A percentile compares a stretch with the other conserved stretches of the same genome.
These are phyloP conservation scores for Boechera retrofracta DNA, from an alignment of 345 rosid genomes.

Conservation along the genomic window DNA sequence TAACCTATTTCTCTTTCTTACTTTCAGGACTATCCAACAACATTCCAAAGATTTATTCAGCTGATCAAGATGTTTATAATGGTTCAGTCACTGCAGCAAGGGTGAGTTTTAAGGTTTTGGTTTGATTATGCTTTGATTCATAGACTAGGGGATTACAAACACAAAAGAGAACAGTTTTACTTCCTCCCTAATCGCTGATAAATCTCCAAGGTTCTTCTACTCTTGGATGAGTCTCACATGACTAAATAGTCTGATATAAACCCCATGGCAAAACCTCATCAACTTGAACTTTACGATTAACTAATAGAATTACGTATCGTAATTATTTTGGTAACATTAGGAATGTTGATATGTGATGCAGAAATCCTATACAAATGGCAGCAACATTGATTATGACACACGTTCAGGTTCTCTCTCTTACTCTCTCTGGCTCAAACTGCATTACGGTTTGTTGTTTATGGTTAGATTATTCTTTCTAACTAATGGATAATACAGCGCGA, in stretches of 20 bases:
- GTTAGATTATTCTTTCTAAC: slow-evolving; percentile 36
- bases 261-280: neutral
- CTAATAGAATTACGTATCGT: neutral
- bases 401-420: slow-evolving; percentile 63
- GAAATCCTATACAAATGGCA: slow-evolving; percentile 65
- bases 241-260: slow-evolving; percentile 3
- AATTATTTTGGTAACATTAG: slow-evolving; percentile 50
- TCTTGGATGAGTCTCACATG: slow-evolving; percentile 4
- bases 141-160: neutral
- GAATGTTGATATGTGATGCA: slow-evolving; percentile 45
- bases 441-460: neutral
- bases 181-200: neutral
- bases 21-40: slow-evolving; percentile 58
- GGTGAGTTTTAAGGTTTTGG: slow-evolving; percentile 54
- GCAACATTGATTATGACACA: slow-evolving; percentile 52
- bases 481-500: slow-evolving; percentile 57
- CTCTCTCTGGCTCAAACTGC: slow-evolving; percentile 31
- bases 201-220: neutral
- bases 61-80: slow-evolving; percentile 59
- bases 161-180: neutral
- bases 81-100: slow-evolving; percentile 48
- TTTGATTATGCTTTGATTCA: slow-evolving; percentile 24
- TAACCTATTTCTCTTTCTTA: slow-evolving; percentile 1
- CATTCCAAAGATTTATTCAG: slow-evolving; percentile 46
- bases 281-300: slow-evolving; percentile 4